Conservation (phyloP, 345 rosid genomes). For the Gossypium anomalum region DNA sequence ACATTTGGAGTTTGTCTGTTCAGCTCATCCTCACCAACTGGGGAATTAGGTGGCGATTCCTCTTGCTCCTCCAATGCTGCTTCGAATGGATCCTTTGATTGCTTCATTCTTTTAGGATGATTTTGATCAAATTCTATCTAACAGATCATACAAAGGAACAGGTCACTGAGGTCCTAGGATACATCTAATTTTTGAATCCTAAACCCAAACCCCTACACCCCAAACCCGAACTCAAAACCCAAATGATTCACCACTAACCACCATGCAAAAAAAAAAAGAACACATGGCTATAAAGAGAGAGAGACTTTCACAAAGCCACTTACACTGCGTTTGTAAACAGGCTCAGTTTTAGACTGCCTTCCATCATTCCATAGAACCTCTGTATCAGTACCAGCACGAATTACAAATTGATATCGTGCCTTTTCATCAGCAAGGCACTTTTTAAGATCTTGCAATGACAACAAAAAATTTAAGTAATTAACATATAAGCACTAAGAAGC, state of each 20-base stretch:
- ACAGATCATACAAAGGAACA: too few species aligned
- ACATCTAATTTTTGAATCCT: too few species aligned
- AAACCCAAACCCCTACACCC: too few species aligned
- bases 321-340: conserved; percentile 81
- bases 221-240: too few species aligned
- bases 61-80: conserved; percentile 79
- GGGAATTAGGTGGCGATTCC: conserved; percentile 67
- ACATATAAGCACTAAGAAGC: not conserved
- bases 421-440: conserved; percentile 91
- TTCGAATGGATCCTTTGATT: conserved; percentile 86
- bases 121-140: too few species aligned
- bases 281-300: not conserved
- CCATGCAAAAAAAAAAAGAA: not conserved
- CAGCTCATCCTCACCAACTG: conserved; percentile 36
- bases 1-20: conserved; percentile 25
- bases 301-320: conserved; percentile 24
- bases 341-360: conserved; percentile 82
- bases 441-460: conserved; percentile 63
- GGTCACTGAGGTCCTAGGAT: too few species aligned
- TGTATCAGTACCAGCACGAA: conserved; percentile 77
- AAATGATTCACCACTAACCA: not conserved
- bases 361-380: conserved; percentile 97
- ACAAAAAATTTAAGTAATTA: not conserved
- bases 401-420: conserved; percentile 88
- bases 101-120: conserved; percentile 42